These are phyloP conservation scores for Mycena latifolia DNA, from an alignment of 768 basidiomycete species.

Conservation along the genomic window DNA sequence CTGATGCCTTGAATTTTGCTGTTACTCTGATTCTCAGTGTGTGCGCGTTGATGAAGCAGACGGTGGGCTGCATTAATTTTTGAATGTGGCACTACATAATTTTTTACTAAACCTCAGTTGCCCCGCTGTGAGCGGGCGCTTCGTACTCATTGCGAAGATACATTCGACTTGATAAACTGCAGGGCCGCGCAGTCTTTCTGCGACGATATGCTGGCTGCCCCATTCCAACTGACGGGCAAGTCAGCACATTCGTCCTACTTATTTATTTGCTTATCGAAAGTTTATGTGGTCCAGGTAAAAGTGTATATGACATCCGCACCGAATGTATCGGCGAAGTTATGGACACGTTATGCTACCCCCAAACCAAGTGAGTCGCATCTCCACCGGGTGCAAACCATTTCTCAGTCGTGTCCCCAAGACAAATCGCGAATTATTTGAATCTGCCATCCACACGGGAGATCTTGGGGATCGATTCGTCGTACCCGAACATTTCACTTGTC, in stretches of 20 bases:
- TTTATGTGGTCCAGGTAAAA: slow-evolving; percentile 4
- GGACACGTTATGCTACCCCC: slow-evolving; percentile 33
- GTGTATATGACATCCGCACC: slow-evolving; percentile 29
- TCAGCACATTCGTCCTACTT: background rate
- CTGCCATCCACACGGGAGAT: slow-evolving; percentile 55
- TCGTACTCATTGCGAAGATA: slow-evolving; percentile 55
- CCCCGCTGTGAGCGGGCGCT: slow-evolving; percentile 59
- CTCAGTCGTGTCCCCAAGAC: slow-evolving; percentile 41
- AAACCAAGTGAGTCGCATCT: slow-evolving; percentile 5
- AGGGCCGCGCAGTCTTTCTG: slow-evolving; percentile 56
- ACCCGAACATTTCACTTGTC: slow-evolving; percentile 54
- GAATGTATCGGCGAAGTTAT: slow-evolving; percentile 29
- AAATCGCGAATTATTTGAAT: slow-evolving; percentile 64
- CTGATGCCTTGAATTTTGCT: slow-evolving; percentile 7
- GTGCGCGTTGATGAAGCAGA: slow-evolving; percentile 54
- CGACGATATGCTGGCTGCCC: slow-evolving; percentile 34
- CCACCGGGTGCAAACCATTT: background rate
- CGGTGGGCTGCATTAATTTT: slow-evolving; percentile 39
- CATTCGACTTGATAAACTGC: slow-evolving; percentile 59
- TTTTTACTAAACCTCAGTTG: slow-evolving; percentile 40
- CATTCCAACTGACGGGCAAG: slow-evolving; percentile 48
- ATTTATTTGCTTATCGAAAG: background rate
- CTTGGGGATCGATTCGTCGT: slow-evolving; percentile 58
- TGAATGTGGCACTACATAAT: background rate
- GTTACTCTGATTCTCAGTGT: too few relatives aligned